Evolutionary conservation across 331 rosid genomes (phyloP).

Genomic region (Prunus yedoensis): DNA sequence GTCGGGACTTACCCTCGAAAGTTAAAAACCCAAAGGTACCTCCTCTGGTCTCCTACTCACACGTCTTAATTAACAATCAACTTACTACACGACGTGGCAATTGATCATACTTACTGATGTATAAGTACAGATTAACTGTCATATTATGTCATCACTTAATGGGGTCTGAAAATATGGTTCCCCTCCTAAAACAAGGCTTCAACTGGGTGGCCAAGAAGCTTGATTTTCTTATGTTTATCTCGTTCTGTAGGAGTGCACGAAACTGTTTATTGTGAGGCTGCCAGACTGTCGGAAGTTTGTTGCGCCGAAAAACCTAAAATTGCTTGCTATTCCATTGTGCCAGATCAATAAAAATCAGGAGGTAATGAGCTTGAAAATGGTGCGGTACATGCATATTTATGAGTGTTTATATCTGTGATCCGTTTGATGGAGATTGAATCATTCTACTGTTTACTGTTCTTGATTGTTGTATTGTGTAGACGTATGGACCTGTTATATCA

Average conservation of each 20-base stretch:
- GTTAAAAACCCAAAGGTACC: slow-evolving; percentile 67
- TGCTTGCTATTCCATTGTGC: slow-evolving; percentile 86
- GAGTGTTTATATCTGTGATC: neutral
- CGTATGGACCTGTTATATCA: slow-evolving; percentile 78
- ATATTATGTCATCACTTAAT: neutral
- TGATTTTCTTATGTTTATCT: slow-evolving; percentile 17
- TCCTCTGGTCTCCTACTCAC: neutral
- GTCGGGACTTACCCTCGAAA: slow-evolving; percentile 60
- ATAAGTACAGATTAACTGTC: neutral
- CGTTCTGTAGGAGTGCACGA: slow-evolving; percentile 69
- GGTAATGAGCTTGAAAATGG: slow-evolving; percentile 38
- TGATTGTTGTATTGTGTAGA: slow-evolving; percentile 47
- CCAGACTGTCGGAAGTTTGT: slow-evolving; percentile 67
- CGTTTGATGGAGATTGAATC: neutral
- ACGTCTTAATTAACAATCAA: neutral
- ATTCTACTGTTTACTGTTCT: neutral
- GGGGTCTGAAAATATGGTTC: neutral
- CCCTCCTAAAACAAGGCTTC: neutral
- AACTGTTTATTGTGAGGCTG: slow-evolving; percentile 76
- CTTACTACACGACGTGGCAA: neutral
- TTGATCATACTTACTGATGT: neutral
- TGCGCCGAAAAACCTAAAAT: slow-evolving; percentile 68
- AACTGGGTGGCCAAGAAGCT: neutral
- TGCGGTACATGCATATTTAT: neutral
- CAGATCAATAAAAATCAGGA: slow-evolving; percentile 71